Conservation (phyloP, 345 rosid species). For the Acer yangbiense region DNA sequence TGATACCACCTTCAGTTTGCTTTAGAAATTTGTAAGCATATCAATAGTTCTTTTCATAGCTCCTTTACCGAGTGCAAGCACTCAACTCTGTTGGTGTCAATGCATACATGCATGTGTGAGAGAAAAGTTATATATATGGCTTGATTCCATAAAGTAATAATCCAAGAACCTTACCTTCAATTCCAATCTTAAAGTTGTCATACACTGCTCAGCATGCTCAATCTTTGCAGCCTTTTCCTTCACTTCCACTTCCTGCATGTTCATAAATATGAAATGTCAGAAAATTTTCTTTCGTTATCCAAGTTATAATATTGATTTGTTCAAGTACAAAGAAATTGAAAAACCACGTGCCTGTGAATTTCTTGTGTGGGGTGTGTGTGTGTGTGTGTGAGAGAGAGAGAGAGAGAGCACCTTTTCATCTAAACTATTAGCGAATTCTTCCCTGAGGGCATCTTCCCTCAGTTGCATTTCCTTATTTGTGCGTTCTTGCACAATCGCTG, state of each 20-base stretch:
- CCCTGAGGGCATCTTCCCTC: constrained; percentile 89
- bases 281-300: not conserved
- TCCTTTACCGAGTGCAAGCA: not conserved
- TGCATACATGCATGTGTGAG: not conserved
- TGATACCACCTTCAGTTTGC: constrained; percentile 9
- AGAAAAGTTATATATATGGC: constrained; percentile 4
- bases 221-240: constrained; percentile 66
- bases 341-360: not conserved
- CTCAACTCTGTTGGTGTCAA: not conserved
- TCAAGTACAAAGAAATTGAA: not conserved
- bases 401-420: constrained; percentile 60
- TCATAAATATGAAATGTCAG: constrained; percentile 14
- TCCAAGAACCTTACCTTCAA: constrained; percentile 63
- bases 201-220: constrained; percentile 77
- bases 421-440: constrained; percentile 60
- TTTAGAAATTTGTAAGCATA: not conserved
- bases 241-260: constrained; percentile 79
- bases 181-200: constrained; percentile 77
- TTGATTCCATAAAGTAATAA: not conserved
- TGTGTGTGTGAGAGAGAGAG: no score
- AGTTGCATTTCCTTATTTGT: constrained; percentile 70
- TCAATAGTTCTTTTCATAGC: not conserved
- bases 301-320: not conserved
- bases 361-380: not conserved
- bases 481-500: constrained; percentile 81